Evolutionary conservation across 2,329 filamentous ascomycete species (phyloP).

Genomic region (Cytospora mali): DNA sequence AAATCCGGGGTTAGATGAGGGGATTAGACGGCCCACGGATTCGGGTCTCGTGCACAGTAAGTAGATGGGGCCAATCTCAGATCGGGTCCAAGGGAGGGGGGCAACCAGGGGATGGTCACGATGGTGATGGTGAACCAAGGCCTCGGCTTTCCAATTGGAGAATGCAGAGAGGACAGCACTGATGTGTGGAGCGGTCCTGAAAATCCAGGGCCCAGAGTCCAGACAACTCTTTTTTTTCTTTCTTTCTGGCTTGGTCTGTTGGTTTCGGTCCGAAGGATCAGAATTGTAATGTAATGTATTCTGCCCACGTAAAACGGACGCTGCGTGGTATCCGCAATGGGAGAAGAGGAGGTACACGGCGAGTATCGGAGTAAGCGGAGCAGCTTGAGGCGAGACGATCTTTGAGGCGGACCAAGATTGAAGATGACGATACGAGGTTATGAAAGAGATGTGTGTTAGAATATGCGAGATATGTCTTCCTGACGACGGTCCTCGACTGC

Average conservation of each 20-base stretch:
- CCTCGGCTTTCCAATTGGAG: constrained; percentile 18
- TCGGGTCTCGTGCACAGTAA: constrained; percentile 6
- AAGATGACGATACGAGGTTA: constrained; percentile 10
- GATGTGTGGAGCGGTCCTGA: not conserved
- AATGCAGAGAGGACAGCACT: constrained; percentile 13
- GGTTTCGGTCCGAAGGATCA: not conserved
- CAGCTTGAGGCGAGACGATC: constrained; percentile 8
- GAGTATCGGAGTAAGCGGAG: constrained; percentile 19
- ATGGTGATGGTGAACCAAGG: constrained; percentile 12
- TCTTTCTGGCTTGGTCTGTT: not conserved
- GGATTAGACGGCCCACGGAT: constrained; percentile 1
- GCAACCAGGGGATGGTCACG: constrained; percentile 14
- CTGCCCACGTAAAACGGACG: constrained; percentile 25
- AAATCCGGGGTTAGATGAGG: constrained; percentile 1
- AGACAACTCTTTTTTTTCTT: constrained; percentile 1
- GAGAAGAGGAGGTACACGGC: constrained; percentile 10
- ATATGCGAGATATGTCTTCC: not conserved
- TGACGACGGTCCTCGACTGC: too few relatives aligned
- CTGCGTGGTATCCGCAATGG: constrained; percentile 11
- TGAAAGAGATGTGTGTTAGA: not conserved
- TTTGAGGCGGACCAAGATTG: constrained; percentile 4
- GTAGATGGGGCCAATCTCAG: constrained; percentile 6
- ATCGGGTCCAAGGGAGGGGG: constrained; percentile 10
- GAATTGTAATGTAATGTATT: constrained; percentile 18
- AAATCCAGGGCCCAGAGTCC: constrained; percentile 4